A percentile compares a stretch with the other conserved stretches of the same genome.
These are phyloP conservation scores for Phytophthora pisi DNA, from an alignment of 352 stramenopile species.

Conservation along the genomic window DNA sequence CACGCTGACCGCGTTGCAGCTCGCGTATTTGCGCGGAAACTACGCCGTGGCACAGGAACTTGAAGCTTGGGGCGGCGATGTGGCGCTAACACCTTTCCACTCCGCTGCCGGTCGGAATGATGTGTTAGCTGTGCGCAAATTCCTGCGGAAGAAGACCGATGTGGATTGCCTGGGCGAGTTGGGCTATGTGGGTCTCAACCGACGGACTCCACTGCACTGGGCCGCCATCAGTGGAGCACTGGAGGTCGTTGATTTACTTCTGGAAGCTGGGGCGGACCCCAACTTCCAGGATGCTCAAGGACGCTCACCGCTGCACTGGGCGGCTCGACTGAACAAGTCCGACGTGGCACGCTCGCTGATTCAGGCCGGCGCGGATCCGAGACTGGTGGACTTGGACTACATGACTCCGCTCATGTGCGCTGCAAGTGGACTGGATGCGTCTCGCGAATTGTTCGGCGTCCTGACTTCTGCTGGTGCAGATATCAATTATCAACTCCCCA, in stretches of 20 bases:
- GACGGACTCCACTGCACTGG: conserved; percentile 82
- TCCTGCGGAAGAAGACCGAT: conserved; percentile 59
- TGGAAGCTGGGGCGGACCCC: conserved; percentile 66
- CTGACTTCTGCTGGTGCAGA: conserved; percentile 66
- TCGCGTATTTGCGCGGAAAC: conserved; percentile 80
- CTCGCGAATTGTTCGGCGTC: conserved; percentile 54
- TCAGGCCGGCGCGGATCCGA: conserved; percentile 42
- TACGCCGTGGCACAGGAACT: conserved; percentile 78
- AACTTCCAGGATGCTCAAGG: conserved; percentile 81
- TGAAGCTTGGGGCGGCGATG: conserved; percentile 81
- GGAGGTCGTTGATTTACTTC: conserved; percentile 65
- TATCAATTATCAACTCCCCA: conserved; percentile 74
- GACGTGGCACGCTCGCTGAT: conserved; percentile 62
- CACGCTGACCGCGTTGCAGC: conserved; percentile 76
- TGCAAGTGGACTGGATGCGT: conserved; percentile 48
- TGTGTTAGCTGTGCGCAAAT: conserved; percentile 60
- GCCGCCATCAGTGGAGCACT: conserved; percentile 67
- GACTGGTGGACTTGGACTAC: conserved; percentile 57
- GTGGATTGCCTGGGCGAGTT: conserved; percentile 80
- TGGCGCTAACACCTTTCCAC: conserved; percentile 83
- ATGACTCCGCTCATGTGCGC: conserved; percentile 80
- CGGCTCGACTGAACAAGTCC: conserved; percentile 61
- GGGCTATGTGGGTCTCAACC: conserved; percentile 80
- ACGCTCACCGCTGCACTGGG: conserved; percentile 80
- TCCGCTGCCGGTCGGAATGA: conserved; percentile 67